Evolutionary conservation across 1,284 basidiomycete species (phyloP).

Genomic region (Pseudozyma hubeiensis): DNA sequence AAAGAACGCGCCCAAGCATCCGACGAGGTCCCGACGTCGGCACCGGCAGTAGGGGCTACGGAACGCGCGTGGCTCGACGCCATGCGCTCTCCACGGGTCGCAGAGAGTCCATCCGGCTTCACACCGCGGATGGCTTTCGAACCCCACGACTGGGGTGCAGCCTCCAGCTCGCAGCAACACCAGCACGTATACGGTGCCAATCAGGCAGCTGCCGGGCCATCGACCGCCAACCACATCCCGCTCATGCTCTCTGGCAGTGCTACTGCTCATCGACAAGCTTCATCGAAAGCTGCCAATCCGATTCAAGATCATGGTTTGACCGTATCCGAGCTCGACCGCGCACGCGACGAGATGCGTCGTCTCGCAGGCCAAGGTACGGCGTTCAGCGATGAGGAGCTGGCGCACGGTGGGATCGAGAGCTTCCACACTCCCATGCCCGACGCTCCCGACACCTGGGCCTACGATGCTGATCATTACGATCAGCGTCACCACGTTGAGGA

Average conservation of each 20-base stretch:
- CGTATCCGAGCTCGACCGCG: constrained; percentile 27
- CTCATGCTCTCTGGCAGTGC: constrained; percentile 32
- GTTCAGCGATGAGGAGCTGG: constrained; percentile 13
- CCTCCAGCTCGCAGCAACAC: constrained; percentile 1
- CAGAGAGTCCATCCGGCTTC: constrained; percentile 49
- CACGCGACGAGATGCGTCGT: constrained; percentile 37
- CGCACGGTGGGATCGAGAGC: constrained; percentile 15
- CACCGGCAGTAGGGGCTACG: constrained; percentile 8
- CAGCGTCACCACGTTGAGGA: background rate
- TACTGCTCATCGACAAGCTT: constrained; percentile 1
- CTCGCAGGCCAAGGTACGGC: constrained; percentile 34
- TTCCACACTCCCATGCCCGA: constrained; percentile 40
- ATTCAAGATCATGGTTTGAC: constrained; percentile 24
- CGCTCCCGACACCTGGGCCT: constrained; percentile 17
- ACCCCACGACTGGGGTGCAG: constrained; percentile 31
- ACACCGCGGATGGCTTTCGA: constrained; percentile 51
- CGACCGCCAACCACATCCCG: constrained; percentile 29
- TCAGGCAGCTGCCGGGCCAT: constrained; percentile 1
- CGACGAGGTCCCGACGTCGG: background rate
- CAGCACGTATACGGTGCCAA: constrained; percentile 5
- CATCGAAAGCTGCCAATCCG: background rate
- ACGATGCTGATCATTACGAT: constrained; percentile 6
- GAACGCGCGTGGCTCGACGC: constrained; percentile 42
- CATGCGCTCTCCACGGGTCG: constrained; percentile 45
- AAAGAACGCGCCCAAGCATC: constrained; percentile 30